Conservation (phyloP, 805 yeast species). For the Ogataea sp. region DNA sequence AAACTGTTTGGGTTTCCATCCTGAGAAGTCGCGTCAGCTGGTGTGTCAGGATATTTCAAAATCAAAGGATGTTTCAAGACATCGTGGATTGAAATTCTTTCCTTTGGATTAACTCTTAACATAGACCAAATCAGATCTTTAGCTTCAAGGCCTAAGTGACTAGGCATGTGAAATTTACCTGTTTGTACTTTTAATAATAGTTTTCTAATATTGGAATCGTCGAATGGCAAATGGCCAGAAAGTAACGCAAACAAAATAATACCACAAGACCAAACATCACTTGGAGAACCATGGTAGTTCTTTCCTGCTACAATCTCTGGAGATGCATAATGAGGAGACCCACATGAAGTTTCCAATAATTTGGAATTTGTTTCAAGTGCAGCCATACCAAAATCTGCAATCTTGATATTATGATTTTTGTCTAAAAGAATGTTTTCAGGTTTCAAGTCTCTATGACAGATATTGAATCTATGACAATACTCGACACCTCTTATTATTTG, state of each 20-base stretch:
- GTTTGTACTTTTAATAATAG: conserved; percentile 67
- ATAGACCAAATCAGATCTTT: conserved; percentile 56
- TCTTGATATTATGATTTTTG: conserved; percentile 55
- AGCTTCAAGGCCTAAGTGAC: conserved; percentile 54
- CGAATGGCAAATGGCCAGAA: conserved; percentile 78
- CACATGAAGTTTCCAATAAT: conserved; percentile 73
- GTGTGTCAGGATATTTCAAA: conserved; percentile 38
- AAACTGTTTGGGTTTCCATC: no score
- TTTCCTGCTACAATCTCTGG: conserved; percentile 79
- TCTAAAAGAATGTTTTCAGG: conserved; percentile 74
- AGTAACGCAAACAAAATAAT: conserved; percentile 70
- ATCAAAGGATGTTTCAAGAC: conserved; percentile 55
- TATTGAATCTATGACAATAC: conserved; percentile 74
- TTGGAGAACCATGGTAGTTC: conserved; percentile 75
- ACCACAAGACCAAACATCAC: conserved; percentile 88
- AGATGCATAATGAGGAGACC: conserved; percentile 85
- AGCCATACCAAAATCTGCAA: conserved; percentile 89
- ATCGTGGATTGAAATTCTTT: conserved; percentile 60
- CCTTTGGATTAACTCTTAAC: conserved; percentile 62
- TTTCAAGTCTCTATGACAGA: conserved; percentile 75
- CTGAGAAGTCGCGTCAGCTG: no score
- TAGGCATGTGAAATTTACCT: conserved; percentile 69
- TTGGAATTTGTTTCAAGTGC: conserved; percentile 68
- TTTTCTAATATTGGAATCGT: conserved; percentile 71
- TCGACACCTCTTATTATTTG: conserved; percentile 75